Conservation (phyloP, 768 basidiomycete genomes). For the Rhodotorula taiwanensis region DNA sequence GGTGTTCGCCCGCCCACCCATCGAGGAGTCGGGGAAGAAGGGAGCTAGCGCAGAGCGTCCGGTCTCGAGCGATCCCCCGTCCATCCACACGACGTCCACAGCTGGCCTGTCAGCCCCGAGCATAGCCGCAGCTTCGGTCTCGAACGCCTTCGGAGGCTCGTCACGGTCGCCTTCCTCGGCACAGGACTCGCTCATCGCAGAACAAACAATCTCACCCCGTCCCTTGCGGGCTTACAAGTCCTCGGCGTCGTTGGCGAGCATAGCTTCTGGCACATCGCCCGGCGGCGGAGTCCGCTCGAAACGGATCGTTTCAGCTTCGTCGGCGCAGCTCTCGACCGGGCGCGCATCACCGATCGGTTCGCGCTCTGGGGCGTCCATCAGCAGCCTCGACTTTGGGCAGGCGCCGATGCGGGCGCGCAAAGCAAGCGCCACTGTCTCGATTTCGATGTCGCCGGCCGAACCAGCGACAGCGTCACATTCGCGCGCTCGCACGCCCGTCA, state of each 20-base stretch:
- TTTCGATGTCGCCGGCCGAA: constrained; percentile 23
- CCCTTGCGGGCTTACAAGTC: not conserved
- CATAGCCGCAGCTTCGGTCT: not conserved
- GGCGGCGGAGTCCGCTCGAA: not conserved
- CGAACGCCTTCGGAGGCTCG: not conserved
- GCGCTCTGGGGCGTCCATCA: not conserved
- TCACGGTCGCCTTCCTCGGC: not conserved
- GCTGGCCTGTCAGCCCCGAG: not conserved
- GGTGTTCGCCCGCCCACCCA: constrained; percentile 20
- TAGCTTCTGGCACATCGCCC: not conserved
- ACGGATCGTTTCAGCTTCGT: not conserved
- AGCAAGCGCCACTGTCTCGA: constrained; percentile 37
- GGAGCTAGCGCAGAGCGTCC: no score
- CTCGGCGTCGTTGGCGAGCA: constrained; percentile 1
- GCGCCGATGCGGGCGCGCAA: constrained; percentile 23
- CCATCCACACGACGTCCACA: no score
- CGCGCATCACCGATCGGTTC: no score
- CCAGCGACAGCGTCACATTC: not conserved
- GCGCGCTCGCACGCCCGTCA: not conserved
- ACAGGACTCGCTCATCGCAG: not conserved
- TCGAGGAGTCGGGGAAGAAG: no score
- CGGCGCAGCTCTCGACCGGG: not conserved
- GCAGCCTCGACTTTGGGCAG: constrained; percentile 8
- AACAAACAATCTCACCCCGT: not conserved
- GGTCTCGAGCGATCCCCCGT: no score